Base-by-base conservation (phyloP, 1,139 yeast genomes). In the Suzukiozyma palmioleophila region DNA sequence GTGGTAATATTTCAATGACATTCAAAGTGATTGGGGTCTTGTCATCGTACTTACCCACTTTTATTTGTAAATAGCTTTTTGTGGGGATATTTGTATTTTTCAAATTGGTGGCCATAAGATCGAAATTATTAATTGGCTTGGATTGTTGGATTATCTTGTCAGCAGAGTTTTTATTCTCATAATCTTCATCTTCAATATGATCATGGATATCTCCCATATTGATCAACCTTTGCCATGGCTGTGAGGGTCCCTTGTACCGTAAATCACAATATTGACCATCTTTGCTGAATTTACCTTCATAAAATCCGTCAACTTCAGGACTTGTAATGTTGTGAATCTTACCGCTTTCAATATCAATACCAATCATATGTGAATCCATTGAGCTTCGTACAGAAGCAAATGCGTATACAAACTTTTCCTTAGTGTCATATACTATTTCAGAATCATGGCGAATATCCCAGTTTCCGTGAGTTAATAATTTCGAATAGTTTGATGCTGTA, bases 1-100 rank as follows among this genome's bases (percentile, higher is more conserved):
- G 76, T 1, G 98, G 98, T 29, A 79, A 66, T 4, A 84, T 81
- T 57, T 90, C 97, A 36, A 84, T 63, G 40, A 82, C 77, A 55
- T 86, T 83, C 27, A 86, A 67, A n/a, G 59, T 53, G 4, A 80
- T 58, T 3, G 64, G 69, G 18, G 66, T 69, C 11, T 59, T 60
- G 35, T 68, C 69, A 3, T 53, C 53, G 21, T 62, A 65, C 26
- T 58, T 57, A 13, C 67, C 80, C 3, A 82, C 64, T 24, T 56
- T 59, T 28, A 81, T 63, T 25, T 72, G 66, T 37, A 74, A 71
- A 53, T 69, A 80, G 2, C 64, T 56, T 24, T 73, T 75, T 0
- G 73, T 64, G 1, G 96, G 96, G 2, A 84, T 47, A 29, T 75
- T 74, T 43, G 69, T 77, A 7, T 59, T 49, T 14, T 53, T 46